phyloP scores from a whole-genome alignment of 1,139 yeast genomes.

The Yamadazyma mexicana region DNA sequence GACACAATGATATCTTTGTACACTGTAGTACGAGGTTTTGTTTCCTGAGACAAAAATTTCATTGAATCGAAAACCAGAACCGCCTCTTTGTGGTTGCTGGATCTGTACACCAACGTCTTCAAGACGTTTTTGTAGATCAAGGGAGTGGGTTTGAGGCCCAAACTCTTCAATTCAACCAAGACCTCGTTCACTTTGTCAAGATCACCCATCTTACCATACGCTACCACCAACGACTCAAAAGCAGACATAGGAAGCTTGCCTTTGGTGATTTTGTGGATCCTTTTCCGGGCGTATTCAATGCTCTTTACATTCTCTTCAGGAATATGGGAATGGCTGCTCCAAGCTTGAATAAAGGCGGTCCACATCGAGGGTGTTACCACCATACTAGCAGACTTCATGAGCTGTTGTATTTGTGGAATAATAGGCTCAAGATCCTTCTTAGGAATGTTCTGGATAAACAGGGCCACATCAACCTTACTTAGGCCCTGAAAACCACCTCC shows the following conservation, averaged over 20 bases:
- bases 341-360: constrained; percentile 45
- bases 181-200: constrained; percentile 33
- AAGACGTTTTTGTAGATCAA: constrained; percentile 62
- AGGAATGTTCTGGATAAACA: constrained; percentile 49
- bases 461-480: constrained; percentile 33
- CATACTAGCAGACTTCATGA: constrained; percentile 37
- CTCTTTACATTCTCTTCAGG: constrained; percentile 21
- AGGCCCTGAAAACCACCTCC: constrained; percentile 45
- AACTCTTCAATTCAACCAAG: constrained; percentile 49
- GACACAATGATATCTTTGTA: constrained; percentile 73
- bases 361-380: constrained; percentile 35
- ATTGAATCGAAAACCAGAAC: constrained; percentile 76
- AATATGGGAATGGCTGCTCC: constrained; percentile 28
- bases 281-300: constrained; percentile 26
- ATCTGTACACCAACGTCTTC: constrained; percentile 60
- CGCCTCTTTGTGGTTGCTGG: constrained; percentile 60
- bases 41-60: constrained; percentile 68
- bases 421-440: constrained; percentile 29
- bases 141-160: constrained; percentile 55
- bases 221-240: constrained; percentile 38
- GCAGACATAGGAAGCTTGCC: constrained; percentile 24
- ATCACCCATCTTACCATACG: constrained; percentile 38
- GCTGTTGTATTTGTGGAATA: constrained; percentile 31
- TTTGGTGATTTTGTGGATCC: constrained; percentile 18
- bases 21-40: constrained; percentile 66